These are phyloP conservation scores for Ophiocordyceps sinensis DNA, from an alignment of 2,329 filamentous ascomycete species.

Conservation along the genomic window DNA sequence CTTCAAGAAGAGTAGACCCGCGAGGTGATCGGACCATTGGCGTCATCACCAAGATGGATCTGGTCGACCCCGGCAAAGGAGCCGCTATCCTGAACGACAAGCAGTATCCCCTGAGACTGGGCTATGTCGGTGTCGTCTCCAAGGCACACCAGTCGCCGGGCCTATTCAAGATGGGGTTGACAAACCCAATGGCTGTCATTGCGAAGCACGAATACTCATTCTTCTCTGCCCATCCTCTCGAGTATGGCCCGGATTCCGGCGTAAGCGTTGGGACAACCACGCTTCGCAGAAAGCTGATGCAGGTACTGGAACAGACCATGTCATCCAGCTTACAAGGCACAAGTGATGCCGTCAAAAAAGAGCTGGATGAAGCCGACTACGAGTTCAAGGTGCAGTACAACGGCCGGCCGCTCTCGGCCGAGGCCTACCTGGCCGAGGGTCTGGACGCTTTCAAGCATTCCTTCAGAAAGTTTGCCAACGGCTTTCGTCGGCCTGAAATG, in stretches of 20 bases:
- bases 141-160: conserved; percentile 56
- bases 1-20: conserved; percentile 83
- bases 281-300: conserved; percentile 90
- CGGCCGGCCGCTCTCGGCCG: conserved; percentile 82
- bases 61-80: conserved; percentile 74
- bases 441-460: conserved; percentile 95
- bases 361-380: conserved; percentile 91
- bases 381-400: conserved; percentile 99
- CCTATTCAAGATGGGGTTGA: conserved; percentile 70
- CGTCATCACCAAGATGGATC: conserved; percentile 98
- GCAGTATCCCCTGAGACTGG: conserved; percentile 88
- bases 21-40: conserved; percentile 92
- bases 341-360: conserved; percentile 82
- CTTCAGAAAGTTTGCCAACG: conserved; percentile 85
- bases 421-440: conserved; percentile 92
- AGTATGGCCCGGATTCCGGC: conserved; percentile 62
- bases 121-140: conserved; percentile 91
- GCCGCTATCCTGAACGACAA: conserved; percentile 67
- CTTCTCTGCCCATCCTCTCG: conserved; percentile 68
- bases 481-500: conserved; percentile 81
- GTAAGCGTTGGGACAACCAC: conserved; percentile 72
- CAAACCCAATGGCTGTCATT: conserved; percentile 69
- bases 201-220: conserved; percentile 77
- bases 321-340: conserved; percentile 80
- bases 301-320: conserved; percentile 94